Evolutionary conservation across 2,329 filamentous ascomycete species (phyloP).

Genomic region (Didymella exigua): DNA sequence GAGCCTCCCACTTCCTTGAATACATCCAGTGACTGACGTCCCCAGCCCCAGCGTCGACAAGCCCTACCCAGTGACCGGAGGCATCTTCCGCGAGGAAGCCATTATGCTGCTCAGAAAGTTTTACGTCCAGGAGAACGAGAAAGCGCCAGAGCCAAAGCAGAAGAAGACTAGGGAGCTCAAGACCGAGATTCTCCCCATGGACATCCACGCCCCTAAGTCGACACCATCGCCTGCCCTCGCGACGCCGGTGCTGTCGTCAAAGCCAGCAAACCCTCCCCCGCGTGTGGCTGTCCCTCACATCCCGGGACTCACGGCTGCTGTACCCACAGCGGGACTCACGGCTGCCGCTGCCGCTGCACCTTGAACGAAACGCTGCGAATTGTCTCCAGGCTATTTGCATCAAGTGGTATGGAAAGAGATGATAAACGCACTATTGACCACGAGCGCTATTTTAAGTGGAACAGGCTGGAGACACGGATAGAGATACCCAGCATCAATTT

Average conservation of each 20-base stretch:
- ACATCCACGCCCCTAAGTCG: constrained; percentile 47
- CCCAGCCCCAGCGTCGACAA: constrained; percentile 70
- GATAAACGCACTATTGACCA: not conserved
- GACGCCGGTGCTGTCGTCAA: constrained; percentile 18
- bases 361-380: not conserved
- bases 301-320: constrained; percentile 5
- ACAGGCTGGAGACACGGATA: not conserved
- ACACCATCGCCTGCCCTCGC: constrained; percentile 27
- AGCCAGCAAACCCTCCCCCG: not conserved
- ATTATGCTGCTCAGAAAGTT: constrained; percentile 91
- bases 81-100: constrained; percentile 87
- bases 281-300: constrained; percentile 13
- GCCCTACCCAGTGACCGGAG: constrained; percentile 82
- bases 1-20: constrained; percentile 23
- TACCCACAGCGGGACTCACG: not conserved
- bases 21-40: constrained; percentile 25
- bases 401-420: not conserved
- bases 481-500: constrained; percentile 9
- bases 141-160: constrained; percentile 69
- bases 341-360: not conserved
- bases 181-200: constrained; percentile 60
- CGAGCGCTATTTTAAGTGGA: not conserved
- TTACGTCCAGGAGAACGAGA: constrained; percentile 96
- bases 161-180: constrained; percentile 70
- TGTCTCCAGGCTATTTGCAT: not conserved